phyloP scores from a whole-genome alignment of 805 yeast species.

The Isabelozyma gotoi region DNA sequence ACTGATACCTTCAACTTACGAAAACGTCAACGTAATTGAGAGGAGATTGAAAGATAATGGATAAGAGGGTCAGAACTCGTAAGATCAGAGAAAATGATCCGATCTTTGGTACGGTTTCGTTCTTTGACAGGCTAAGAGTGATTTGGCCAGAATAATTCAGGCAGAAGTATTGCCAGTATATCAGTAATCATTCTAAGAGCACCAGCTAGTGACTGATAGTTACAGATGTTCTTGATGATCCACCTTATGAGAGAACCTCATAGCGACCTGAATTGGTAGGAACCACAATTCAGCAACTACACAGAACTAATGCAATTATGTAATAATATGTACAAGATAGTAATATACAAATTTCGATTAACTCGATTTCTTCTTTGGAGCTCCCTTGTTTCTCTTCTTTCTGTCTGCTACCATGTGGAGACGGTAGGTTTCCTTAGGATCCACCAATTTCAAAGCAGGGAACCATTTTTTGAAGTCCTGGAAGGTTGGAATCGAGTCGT shows the following conservation, averaged over 20 bases:
- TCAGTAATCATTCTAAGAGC: too few relatives aligned
- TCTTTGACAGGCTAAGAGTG: too few relatives aligned
- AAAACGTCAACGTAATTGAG: constrained; percentile 11
- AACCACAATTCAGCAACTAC: constrained; percentile 1
- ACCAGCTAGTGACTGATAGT: too few relatives aligned
- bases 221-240: background rate
- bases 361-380: constrained; percentile 66
- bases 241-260: too few relatives aligned
- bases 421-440: constrained; percentile 71
- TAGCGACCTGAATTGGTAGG: too few relatives aligned
- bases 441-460: constrained; percentile 51
- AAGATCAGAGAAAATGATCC: too few relatives aligned
- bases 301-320: background rate
- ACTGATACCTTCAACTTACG: constrained; percentile 26
- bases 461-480: constrained; percentile 56
- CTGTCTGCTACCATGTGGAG: constrained; percentile 59
- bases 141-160: too few relatives aligned
- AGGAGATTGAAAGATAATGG: constrained; percentile 4
- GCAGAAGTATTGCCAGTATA: too few relatives aligned
- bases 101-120: too few relatives aligned
- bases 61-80: background rate
- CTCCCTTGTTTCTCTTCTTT: constrained; percentile 87
- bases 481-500: constrained; percentile 65
- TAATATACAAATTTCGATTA: constrained; percentile 6
- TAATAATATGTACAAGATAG: constrained; percentile 6